A percentile compares a stretch with the other conserved stretches of the same genome.
Conservation (phyloP, 1,139 yeast genomes). For the Suhomyces bokatorum region DNA sequence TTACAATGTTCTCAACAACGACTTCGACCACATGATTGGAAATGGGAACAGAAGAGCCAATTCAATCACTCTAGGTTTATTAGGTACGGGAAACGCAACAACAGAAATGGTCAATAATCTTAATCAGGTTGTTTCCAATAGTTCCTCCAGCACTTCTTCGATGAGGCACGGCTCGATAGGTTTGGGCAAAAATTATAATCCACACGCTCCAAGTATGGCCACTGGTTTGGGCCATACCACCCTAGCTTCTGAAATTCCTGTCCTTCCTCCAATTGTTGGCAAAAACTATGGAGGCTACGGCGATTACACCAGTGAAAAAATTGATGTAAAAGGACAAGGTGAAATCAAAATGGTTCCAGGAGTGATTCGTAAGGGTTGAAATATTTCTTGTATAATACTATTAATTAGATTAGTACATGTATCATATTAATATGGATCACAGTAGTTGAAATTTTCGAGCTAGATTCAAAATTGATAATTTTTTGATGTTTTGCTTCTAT, state of each 20-base stretch:
- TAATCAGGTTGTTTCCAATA: constrained; percentile 8
- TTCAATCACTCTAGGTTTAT: constrained; percentile 15
- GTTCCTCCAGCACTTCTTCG: constrained; percentile 7
- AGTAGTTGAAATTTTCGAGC: too few relatives aligned
- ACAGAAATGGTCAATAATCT: constrained; percentile 5
- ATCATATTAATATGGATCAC: too few relatives aligned
- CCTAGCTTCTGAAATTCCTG: constrained; percentile 5
- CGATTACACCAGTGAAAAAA: constrained; percentile 3
- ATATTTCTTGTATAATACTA: background rate
- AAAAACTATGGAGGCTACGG: constrained; percentile 2
- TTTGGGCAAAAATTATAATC: constrained; percentile 6
- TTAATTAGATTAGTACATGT: background rate
- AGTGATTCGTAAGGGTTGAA: constrained; percentile 1
- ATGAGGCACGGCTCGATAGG: constrained; percentile 6
- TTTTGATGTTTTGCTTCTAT: too few relatives aligned
- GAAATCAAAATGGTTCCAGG: constrained; percentile 8
- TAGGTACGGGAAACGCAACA: constrained; percentile 8
- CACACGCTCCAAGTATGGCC: constrained; percentile 3
- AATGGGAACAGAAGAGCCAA: constrained; percentile 14
- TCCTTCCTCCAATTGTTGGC: constrained; percentile 11
- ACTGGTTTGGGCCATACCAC: constrained; percentile 3
- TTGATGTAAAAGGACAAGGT: background rate
- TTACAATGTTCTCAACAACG: constrained; percentile 10
- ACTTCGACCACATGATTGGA: constrained; percentile 11
- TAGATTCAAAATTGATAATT: too few relatives aligned